A percentile compares a stretch with the other conserved stretches of the same genome.
Conservation (phyloP, 2,329 filamentous ascomycete species). For the Grosmannia clavigera region DNA sequence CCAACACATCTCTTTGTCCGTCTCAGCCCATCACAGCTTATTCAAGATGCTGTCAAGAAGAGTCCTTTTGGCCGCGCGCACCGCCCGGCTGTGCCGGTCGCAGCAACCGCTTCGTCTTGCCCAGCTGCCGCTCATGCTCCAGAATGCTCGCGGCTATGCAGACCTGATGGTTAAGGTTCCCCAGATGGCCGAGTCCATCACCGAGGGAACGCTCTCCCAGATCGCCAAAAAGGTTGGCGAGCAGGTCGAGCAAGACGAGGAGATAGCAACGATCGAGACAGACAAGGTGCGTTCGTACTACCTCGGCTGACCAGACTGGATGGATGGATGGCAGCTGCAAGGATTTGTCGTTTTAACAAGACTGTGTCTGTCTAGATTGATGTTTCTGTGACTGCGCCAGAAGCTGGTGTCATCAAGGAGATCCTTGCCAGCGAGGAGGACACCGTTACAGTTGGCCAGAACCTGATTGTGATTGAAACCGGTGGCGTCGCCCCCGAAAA, state of each 20-base stretch:
- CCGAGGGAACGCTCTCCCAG: constrained; percentile 91
- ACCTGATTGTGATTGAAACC: constrained; percentile 75
- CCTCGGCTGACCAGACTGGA: not conserved
- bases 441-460: constrained; percentile 88
- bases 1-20: not conserved
- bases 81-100: constrained; percentile 19
- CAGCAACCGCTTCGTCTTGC: constrained; percentile 30
- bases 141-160: constrained; percentile 53
- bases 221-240: constrained; percentile 89
- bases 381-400: constrained; percentile 87
- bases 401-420: constrained; percentile 84
- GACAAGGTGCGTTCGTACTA: constrained; percentile 59
- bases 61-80: constrained; percentile 16
- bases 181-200: constrained; percentile 97
- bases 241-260: constrained; percentile 88
- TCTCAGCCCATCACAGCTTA: too few relatives aligned
- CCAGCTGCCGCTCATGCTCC: constrained; percentile 37
- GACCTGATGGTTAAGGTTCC: constrained; percentile 87
- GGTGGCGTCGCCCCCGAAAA: constrained; percentile 46
- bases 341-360: not conserved
- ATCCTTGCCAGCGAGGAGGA: constrained; percentile 87
- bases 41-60: constrained; percentile 29
- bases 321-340: not conserved
- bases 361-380: constrained; percentile 56
- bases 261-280: constrained; percentile 97